Base-by-base conservation (phyloP, 1,284 basidiomycete species). In the Pseudozyma thailandica region DNA sequence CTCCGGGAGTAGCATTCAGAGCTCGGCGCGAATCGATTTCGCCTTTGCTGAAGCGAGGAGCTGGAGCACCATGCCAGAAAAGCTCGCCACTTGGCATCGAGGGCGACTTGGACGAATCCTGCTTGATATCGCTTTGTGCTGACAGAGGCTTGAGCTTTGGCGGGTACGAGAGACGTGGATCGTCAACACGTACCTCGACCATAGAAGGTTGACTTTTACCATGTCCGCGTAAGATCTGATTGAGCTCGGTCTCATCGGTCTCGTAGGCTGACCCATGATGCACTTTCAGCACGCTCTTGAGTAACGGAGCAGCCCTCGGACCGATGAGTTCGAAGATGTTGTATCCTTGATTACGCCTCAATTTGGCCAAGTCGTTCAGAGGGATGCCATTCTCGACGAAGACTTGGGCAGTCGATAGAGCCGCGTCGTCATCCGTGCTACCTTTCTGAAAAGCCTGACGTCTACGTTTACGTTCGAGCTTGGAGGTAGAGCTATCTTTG, bases 291-390 rank as follows among this genome's bases (percentile, higher is more conserved):
- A 82, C 74, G 25, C 64, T 61, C 15, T 57, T 65, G 18, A 82
- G 37, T 20, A 79, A 35, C 1, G 60, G 20, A 10, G 56, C 65
- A 16, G 75, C 64, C 3, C 58, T 55, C 21, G 74, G 71, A 0
- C 80, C 80, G 12, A 69, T 28, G 0, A 82, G 51, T 41, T 82
- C 75, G 51, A 81, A 82, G 10, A 75, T 53, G 46, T 81, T 81
- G 58, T 58, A 81, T 6, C 78, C 81, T 18, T 75, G 52, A 37
- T 54, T 18, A 15, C 74, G 45, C 55, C 16, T 35, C 49, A 51
- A 8, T 12, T 38, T 21, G 4, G 41, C 23, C 23, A 48, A 26
- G 12, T 64, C 60, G 28, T 74, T 50, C 39, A 68, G 38, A n/a
- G 37, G 2, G 27, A 38, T 16, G 1, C 26, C 4, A 0, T 15